phyloP scores from a whole-genome alignment of 208 protist species.

The Lotmaria passim region DNA sequence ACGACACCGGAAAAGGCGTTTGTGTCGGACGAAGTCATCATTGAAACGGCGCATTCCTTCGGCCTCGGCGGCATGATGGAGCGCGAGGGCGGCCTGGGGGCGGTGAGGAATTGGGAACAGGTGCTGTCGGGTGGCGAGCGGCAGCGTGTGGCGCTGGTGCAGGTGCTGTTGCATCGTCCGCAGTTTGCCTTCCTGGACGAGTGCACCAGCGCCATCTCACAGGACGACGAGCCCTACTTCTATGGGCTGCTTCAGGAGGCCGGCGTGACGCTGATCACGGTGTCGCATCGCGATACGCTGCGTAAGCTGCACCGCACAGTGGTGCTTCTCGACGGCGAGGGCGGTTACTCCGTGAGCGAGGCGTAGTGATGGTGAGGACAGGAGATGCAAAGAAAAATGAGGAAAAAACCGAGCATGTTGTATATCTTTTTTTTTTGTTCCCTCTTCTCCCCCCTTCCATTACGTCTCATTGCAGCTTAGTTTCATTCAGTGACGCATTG shows the following conservation, averaged over 20 bases:
- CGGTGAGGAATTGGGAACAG: conserved; percentile 77
- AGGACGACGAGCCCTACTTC: conserved; percentile 78
- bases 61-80: conserved; percentile 71
- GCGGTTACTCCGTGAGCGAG: conserved; percentile 48
- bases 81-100: conserved; percentile 84
- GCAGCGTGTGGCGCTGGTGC: conserved; percentile 86
- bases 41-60: conserved; percentile 43
- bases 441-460: not conserved
- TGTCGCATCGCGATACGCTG: conserved; percentile 83
- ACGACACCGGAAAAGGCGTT: conserved; percentile 26
- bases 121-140: conserved; percentile 91
- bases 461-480: not conserved
- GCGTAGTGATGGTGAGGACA: not conserved
- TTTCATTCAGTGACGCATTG: no score
- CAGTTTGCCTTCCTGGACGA: conserved; percentile 91
- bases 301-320: conserved; percentile 60
- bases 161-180: conserved; percentile 79
- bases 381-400: not conserved
- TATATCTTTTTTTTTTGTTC: conserved; percentile 12
- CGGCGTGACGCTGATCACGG: conserved; percentile 84
- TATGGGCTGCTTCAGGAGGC: conserved; percentile 68
- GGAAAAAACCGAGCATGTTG: not conserved
- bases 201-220: conserved; percentile 90
- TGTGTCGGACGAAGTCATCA: conserved; percentile 60
- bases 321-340: conserved; percentile 67